Conservation (phyloP, 257 asterid species). For the Perilla frutescens region DNA sequence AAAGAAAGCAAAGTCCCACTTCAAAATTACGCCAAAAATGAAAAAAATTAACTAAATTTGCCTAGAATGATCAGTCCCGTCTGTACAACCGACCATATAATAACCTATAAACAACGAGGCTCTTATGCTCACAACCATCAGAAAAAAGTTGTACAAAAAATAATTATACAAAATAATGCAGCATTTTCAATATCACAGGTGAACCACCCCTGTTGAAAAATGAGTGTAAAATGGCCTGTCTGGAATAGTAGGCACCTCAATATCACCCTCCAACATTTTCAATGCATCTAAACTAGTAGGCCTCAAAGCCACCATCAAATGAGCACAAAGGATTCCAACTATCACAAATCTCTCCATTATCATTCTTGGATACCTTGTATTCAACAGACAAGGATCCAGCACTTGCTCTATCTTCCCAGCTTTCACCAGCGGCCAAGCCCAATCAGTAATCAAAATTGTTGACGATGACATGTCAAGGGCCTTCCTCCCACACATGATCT, state of each 20-base stretch:
- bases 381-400: slow-evolving; percentile 48
- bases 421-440: slow-evolving; percentile 65
- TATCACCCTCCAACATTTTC: slow-evolving; percentile 75
- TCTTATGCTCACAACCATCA: no score
- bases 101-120: no score
- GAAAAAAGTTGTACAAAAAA: no score
- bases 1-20: no score
- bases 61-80: no score
- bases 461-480: slow-evolving; percentile 49
- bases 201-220: not conserved
- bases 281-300: slow-evolving; percentile 66
- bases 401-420: slow-evolving; percentile 48
- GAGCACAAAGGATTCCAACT: slow-evolving; percentile 73
- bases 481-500: slow-evolving; percentile 61
- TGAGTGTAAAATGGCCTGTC: slow-evolving; percentile 60
- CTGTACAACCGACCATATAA: no score
- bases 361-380: slow-evolving; percentile 25
- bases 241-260: slow-evolving; percentile 56
- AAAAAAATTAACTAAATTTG: no score
- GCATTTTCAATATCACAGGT: no score
- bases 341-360: slow-evolving; percentile 60
- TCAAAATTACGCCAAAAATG: no score
- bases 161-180: not conserved
- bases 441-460: slow-evolving; percentile 56
- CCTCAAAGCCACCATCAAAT: slow-evolving; percentile 72